Evolutionary conservation across 208 protist genomes (phyloP), one percentile per base, ranked within the genome.

Genomic region (Entamoeba moshkovskii): DNA sequence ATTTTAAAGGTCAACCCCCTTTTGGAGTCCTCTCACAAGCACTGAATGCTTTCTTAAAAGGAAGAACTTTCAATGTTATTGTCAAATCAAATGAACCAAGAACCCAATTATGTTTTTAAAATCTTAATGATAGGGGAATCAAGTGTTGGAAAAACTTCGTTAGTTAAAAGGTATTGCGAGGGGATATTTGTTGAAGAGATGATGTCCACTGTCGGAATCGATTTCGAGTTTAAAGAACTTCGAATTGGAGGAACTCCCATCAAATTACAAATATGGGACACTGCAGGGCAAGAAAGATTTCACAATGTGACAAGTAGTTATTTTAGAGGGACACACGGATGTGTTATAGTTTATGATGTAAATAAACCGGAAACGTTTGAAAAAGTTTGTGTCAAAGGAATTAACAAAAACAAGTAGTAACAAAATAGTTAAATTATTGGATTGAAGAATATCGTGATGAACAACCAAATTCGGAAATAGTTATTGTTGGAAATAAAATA

Each of bases 331-430:
- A 95, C 95, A 16, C 15, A 93, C 4, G 95, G 95, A 4, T 93
- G 48, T 44, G 16, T 96, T 42, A 93, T 96, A 11, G 95, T 96
- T 33, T 96, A 95, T 93, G 95, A 96, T 92, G 95, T 96, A 15
- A 94, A 95, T 22, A 59, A 95, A 49, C 42, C 33, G 1, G 11
- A 18, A 33, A 94, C 93, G 46, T 96, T 94, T 92, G 94, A 96
- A 46, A 93, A 96, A 4, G 25, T 93, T 73, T 46, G 44, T 52
- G 13, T 16, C 93, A 96, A 47, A 4, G 96, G 0, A 38, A 59
- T 15, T 25, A 95, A 15, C 91, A 95, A 85, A 85, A 95, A 42
- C 66, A 91, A 22, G 11, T 18, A 25, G 38, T 11, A 52, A 52
- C 15, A 52, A 52, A 52, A 52, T 52, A 52, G 47, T 85, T 85